Evolutionary conservation across 2,329 filamentous ascomycete genomes (phyloP), one percentile per base, ranked within the genome.

Genomic region (Trichothecium sympodiale): DNA sequence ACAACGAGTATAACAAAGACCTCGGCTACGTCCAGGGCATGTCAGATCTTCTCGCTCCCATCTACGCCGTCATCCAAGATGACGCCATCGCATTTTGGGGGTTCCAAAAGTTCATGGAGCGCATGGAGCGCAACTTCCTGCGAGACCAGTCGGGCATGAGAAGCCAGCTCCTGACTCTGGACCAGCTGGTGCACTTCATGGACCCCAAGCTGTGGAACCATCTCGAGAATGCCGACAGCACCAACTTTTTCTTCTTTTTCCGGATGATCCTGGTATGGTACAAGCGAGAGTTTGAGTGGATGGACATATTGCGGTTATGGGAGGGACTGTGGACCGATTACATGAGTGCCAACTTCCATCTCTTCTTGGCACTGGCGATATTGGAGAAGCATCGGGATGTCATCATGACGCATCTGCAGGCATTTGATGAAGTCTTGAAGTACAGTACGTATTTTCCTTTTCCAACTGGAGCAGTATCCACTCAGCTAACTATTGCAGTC

Each of bases 231-330:
- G 84, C 88, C 15, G 93, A 98, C 50, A 93, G 83, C 51, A 98
- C 91, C 17, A 98, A 98, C 57, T 98, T 98, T 60, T 98, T 98
- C 62, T 98, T 98, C 67, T 96, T 98, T 67, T 98, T 96, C 74
- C 83, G 91, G 41, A 96, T 96, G 91, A 69, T 98, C 25, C 69
- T 98, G 2, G 91, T 98, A 8, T 98, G 91, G 91, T 98, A 91
- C 60, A 98, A 98, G 66, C 81, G 91, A 33, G 91, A 98, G 59
- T 98, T 98, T 49, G 73, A 77, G 46, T 98, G 89, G 85, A 57
- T 71, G 33, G 87, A 96, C 51, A 77, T 94, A 9, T 64, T 96
- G 25, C 74, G 83, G 14, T 64, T 98, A 4, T 98, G 91, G 91
- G 91, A 98, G 58, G 70, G 74, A 0, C 63, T 96, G 3, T 98